Evolutionary conservation across 2,329 filamentous ascomycete species (phyloP), one percentile per base, ranked within the genome.

Genomic region (Knufia petricola): DNA sequence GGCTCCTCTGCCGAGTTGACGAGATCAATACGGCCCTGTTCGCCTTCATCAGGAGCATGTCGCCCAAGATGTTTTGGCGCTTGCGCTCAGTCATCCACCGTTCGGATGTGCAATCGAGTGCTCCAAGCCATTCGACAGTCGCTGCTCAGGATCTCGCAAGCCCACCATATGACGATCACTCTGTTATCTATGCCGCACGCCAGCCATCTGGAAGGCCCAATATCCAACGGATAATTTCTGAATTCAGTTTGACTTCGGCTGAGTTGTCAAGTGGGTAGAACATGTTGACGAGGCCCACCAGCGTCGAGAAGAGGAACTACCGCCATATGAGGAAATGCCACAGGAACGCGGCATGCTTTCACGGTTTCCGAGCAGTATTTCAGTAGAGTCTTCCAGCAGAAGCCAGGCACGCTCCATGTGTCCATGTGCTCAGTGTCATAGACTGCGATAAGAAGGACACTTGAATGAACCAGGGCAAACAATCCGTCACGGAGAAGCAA

Each of bases 401-500:
- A 38, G 10, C 17, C 44, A 39, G 21, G 12, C 24, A 13, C 10
- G 30, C 21, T 38, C 44, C 13, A 3, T 39, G 10, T 47, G 44
- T 21, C 44, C 32, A 17, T 47, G 44, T 30, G 31, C 44, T 20
- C 44, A 39, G 13, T 47, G 44, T 30, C 21, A 47, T 39, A 17
- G 44, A 30, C 12, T 47, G 3, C 44, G 44, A 12, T 47, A 21
- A 47, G 17, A n/a, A 4, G 6, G 10, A 4, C n/a, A 44, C 2
- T 10, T 9, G 21, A 7, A 3, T 19, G 26, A 13, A 4, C 19
- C 2, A n/a, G 32, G 6, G 6, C 15, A 4, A 36, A 8, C 7
- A 4, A 4, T 8, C 15, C 10, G 32, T n/a, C 26, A 6, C 12
- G 26, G 12, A 28, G 26, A 28, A n/a, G n/a, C n/a, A n/a, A n/a